Percentiles rank a stretch among this genome's conserved stretches.
Conservation (phyloP, 164 flowering plant species). For the Nymphaea thermarum region DNA sequence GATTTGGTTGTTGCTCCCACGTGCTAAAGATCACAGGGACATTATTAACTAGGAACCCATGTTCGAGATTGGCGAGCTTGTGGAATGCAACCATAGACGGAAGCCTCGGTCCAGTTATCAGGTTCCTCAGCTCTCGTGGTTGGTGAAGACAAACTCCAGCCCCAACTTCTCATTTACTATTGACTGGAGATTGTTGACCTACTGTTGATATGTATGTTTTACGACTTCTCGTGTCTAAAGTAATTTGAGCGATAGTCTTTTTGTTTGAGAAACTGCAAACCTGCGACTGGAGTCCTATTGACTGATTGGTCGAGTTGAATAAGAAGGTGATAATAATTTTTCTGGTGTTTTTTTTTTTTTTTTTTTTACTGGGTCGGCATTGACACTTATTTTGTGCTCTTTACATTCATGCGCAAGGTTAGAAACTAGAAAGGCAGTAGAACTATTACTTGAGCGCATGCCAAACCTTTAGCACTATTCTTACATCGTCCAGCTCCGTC, state of each 20-base stretch:
- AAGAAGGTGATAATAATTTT: no score
- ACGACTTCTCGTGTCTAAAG: not conserved
- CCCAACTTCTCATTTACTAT: not conserved
- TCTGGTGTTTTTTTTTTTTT: no score
- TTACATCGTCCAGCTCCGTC: no score
- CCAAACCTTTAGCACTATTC: no score
- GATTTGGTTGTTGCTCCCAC: no score
- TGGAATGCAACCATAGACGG: constrained; percentile 74
- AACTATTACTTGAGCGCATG: no score
- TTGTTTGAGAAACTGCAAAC: not conserved
- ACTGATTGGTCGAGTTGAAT: no score
- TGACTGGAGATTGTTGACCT: not conserved
- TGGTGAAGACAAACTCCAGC: constrained; percentile 31
- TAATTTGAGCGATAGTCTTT: not conserved
- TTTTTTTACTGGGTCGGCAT: no score
- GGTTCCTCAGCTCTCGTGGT: constrained; percentile 54
- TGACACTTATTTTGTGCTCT: no score
- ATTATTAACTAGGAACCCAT: constrained; percentile 23
- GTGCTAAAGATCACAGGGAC: constrained; percentile 14
- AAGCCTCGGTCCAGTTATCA: constrained; percentile 50
- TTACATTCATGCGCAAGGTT: no score
- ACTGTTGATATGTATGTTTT: not conserved
- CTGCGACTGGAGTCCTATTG: not conserved
- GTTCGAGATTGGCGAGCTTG: constrained; percentile 29
- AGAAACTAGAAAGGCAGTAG: no score